These are phyloP conservation scores for Sordariomycetes sp. DNA, from an alignment of 2,329 filamentous ascomycete genomes.

Conservation along the genomic window DNA sequence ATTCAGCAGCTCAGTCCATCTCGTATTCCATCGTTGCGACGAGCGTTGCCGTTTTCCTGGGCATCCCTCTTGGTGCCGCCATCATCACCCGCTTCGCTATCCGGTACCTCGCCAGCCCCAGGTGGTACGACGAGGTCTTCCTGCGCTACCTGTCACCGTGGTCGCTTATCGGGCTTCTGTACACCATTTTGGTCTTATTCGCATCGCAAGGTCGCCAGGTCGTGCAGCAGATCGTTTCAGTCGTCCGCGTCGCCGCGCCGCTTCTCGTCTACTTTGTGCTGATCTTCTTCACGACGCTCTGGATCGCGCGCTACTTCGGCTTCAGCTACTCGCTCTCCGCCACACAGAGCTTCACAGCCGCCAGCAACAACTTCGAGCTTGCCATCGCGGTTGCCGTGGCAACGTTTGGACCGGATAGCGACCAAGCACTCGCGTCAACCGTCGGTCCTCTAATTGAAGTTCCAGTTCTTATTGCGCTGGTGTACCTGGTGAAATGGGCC, in stretches of 20 bases:
- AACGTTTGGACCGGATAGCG: conserved; percentile 66
- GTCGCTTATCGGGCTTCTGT: conserved; percentile 75
- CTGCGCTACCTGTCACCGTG: conserved; percentile 59
- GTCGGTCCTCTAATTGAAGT: conserved; percentile 84
- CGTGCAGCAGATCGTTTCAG: conserved; percentile 74
- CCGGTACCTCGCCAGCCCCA: conserved; percentile 39
- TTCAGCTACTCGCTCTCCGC: conserved; percentile 62
- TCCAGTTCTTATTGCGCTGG: conserved; percentile 66
- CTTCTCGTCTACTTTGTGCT: conserved; percentile 72
- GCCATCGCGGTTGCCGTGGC: conserved; percentile 84
- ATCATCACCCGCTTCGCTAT: conserved; percentile 63
- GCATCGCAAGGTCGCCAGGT: conserved; percentile 71
- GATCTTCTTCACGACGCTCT: conserved; percentile 64
- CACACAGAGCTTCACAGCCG: conserved; percentile 81
- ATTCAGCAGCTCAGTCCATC: conserved; percentile 21
- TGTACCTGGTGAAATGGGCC: conserved; percentile 61
- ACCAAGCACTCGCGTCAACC: conserved; percentile 73
- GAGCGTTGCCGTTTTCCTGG: conserved; percentile 77
- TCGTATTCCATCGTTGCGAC: conserved; percentile 63
- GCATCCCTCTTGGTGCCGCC: conserved; percentile 73
- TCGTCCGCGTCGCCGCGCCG: conserved; percentile 72
- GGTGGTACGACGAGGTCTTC: conserved; percentile 61
- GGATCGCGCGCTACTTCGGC: conserved; percentile 50
- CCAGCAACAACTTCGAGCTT: conserved; percentile 89
- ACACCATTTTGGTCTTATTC: conserved; percentile 81